phyloP scores from a whole-genome alignment of 2,329 filamentous ascomycete species.

The Colletotrichum abscissum region DNA sequence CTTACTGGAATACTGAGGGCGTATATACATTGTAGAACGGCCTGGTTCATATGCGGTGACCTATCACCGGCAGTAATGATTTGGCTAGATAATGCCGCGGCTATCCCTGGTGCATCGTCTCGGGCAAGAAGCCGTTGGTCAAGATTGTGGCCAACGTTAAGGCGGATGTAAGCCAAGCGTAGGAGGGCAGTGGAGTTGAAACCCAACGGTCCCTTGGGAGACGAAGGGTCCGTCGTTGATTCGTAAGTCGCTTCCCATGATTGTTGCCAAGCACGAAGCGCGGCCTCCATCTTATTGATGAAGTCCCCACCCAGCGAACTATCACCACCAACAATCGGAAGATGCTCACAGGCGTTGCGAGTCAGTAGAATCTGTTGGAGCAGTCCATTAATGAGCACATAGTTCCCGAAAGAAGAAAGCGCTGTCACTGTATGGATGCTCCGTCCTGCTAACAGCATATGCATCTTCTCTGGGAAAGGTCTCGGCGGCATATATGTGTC shows the following conservation, averaged over 20 bases:
- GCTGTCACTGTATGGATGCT: constrained; percentile 33
- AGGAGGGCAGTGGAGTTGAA: constrained; percentile 53
- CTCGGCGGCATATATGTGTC: constrained; percentile 18
- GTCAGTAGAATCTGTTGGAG: constrained; percentile 65
- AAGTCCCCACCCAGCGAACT: no score
- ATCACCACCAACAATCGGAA: no score
- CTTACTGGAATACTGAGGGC: constrained; percentile 65
- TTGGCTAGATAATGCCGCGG: constrained; percentile 53
- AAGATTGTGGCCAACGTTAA: constrained; percentile 34
- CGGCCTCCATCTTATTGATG: constrained; percentile 49
- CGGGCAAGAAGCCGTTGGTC: constrained; percentile 58
- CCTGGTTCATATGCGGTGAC: constrained; percentile 58
- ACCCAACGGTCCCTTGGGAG: constrained; percentile 62
- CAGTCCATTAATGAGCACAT: constrained; percentile 64
- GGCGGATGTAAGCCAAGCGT: constrained; percentile 43
- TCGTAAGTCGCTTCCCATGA: constrained; percentile 64
- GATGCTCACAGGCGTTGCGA: constrained; percentile 44
- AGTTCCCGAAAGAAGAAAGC: constrained; percentile 63
- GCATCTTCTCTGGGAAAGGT: constrained; percentile 47
- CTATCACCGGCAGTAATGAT: constrained; percentile 40
- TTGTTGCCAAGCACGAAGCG: constrained; percentile 61
- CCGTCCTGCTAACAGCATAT: constrained; percentile 41
- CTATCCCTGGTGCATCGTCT: constrained; percentile 55
- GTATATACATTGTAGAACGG: constrained; percentile 63
- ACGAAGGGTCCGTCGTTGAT: constrained; percentile 64